Conservation (phyloP, 768 basidiomycete genomes). For the Leucogyrophana mollusca region DNA sequence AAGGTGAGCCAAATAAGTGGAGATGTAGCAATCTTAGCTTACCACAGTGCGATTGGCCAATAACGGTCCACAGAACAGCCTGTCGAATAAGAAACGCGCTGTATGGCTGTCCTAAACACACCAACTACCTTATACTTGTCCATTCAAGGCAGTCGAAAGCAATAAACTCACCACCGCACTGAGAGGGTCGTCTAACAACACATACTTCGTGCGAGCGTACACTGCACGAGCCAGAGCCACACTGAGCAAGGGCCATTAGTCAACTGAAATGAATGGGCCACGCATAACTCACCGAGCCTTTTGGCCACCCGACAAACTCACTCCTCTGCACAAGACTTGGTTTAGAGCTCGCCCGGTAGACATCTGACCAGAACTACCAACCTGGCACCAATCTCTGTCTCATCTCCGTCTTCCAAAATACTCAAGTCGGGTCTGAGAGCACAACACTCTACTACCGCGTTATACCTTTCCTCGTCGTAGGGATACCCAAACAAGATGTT, state of each 20-base stretch:
- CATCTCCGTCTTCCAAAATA: slow-evolving; percentile 83
- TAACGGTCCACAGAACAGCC: slow-evolving; percentile 65
- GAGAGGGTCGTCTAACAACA: slow-evolving; percentile 76
- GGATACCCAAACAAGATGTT: slow-evolving; percentile 82
- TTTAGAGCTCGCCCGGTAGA: no score
- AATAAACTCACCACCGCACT: slow-evolving; percentile 68
- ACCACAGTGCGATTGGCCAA: slow-evolving; percentile 68
- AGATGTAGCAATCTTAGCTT: slow-evolving; percentile 11
- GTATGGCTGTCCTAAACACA: slow-evolving; percentile 62
- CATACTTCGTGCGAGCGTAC: slow-evolving; percentile 66
- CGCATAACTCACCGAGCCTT: slow-evolving; percentile 60
- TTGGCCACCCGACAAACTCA: slow-evolving; percentile 79
- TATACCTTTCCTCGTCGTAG: slow-evolving; percentile 68
- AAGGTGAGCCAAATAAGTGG: not conserved
- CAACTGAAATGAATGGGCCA: not conserved
- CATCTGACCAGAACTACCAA: slow-evolving; percentile 19
- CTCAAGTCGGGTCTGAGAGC: slow-evolving; percentile 80
- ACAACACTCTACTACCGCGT: slow-evolving; percentile 79
- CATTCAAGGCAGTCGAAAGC: not conserved
- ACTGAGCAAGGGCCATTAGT: slow-evolving; percentile 31
- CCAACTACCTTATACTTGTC: not conserved
- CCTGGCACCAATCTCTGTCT: slow-evolving; percentile 79
- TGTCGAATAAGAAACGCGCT: slow-evolving; percentile 59
- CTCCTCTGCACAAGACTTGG: slow-evolving; percentile 42
- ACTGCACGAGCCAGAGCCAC: slow-evolving; percentile 83